These are phyloP conservation scores for Penicillium hesseltinei DNA, from an alignment of 2,329 filamentous ascomycete genomes.

Conservation along the genomic window DNA sequence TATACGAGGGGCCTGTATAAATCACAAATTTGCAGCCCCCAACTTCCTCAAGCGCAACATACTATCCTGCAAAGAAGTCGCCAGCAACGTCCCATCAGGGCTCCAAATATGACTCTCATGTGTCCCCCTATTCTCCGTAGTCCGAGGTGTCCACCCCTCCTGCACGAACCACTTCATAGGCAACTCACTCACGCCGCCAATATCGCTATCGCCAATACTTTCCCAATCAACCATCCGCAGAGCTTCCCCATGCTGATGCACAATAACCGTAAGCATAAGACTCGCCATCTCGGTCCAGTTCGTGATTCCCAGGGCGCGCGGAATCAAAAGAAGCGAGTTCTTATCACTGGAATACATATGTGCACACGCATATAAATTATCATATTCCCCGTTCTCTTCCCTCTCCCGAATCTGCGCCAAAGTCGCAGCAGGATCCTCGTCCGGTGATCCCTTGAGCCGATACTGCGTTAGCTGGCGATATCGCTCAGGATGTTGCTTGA, in stretches of 20 bases:
- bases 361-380: conserved; percentile 57
- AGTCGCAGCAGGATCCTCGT: conserved; percentile 23
- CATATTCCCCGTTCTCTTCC: conserved; percentile 36
- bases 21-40: conserved; percentile 24
- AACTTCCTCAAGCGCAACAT: conserved; percentile 38
- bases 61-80: conserved; percentile 52
- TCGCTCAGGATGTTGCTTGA: conserved; percentile 29
- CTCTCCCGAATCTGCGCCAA: conserved; percentile 21
- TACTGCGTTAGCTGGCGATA: conserved; percentile 50
- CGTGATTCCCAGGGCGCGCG: conserved; percentile 49
- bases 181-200: conserved; percentile 16
- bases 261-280: conserved; percentile 49
- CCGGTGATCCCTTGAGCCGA: conserved; percentile 43
- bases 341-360: conserved; percentile 59
- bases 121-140: conserved; percentile 46
- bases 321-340: conserved; percentile 54
- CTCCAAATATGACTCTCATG: conserved; percentile 50
- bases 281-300: conserved; percentile 46
- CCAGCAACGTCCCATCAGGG: conserved; percentile 45
- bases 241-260: conserved; percentile 45
- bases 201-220: neutral
- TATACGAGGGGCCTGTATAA: neutral
- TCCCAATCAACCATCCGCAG: conserved; percentile 45
- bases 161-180: conserved; percentile 50
- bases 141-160: conserved; percentile 48